These are phyloP conservation scores for Chrysosporium queenslandicum DNA, from an alignment of 2,329 filamentous ascomycete genomes.

Conservation along the genomic window DNA sequence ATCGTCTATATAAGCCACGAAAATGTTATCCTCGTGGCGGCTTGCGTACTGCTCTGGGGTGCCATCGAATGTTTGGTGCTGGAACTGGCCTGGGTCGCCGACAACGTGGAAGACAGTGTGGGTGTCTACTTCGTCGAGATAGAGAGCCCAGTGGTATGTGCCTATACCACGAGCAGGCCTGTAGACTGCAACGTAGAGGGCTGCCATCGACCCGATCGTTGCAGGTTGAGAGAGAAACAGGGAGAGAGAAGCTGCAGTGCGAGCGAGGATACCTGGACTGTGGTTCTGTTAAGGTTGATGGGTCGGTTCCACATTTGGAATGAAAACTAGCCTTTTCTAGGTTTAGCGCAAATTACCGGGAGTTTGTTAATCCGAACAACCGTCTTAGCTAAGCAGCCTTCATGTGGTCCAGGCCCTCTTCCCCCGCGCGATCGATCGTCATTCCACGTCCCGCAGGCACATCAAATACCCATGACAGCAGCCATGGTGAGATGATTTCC, in stretches of 20 bases:
- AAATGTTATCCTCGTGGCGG: conserved; percentile 1
- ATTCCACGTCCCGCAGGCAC: no score
- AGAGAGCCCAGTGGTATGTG: neutral
- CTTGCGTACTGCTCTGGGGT: neutral
- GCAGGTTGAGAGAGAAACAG: neutral
- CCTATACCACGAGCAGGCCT: neutral
- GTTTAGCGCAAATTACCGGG: neutral
- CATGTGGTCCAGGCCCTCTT: no score
- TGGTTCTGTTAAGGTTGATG: neutral
- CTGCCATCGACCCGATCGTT: neutral
- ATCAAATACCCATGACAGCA: no score
- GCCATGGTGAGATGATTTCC: no score
- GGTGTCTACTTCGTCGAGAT: neutral
- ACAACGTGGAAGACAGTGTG: neutral
- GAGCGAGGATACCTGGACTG: neutral
- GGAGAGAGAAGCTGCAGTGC: no score
- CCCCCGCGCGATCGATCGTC: no score
- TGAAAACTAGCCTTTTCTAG: neutral
- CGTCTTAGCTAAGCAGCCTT: no score
- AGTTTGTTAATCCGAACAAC: neutral
- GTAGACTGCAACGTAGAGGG: neutral
- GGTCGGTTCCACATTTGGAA: neutral
- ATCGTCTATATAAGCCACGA: conserved; percentile 4
- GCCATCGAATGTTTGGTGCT: neutral
- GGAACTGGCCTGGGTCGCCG: neutral